Evolutionary conservation across 306 rosid genomes (phyloP).

Genomic region (Citrullus colocynthis): DNA sequence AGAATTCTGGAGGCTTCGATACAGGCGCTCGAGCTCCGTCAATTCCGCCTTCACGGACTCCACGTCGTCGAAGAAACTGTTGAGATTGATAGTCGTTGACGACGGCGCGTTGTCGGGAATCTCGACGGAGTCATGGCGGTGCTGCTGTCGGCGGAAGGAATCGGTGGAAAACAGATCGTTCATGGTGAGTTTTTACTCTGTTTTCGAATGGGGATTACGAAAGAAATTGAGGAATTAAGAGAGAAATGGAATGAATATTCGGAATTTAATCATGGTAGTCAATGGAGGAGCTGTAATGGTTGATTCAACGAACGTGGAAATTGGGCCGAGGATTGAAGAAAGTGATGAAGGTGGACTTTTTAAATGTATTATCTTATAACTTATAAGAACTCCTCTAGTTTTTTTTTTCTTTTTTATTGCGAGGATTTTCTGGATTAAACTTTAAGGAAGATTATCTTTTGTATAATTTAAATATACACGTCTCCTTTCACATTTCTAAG

Average conservation of each 20-base stretch:
- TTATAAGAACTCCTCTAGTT: no score
- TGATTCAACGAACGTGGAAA: background rate
- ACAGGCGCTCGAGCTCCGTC: slow-evolving; percentile 40
- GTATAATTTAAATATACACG: no score
- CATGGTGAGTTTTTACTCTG: slow-evolving; percentile 16
- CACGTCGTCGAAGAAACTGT: slow-evolving; percentile 61
- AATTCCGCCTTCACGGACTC: slow-evolving; percentile 67
- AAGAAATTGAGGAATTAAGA: background rate
- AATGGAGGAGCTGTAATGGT: background rate
- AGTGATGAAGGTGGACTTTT: background rate
- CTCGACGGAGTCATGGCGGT: slow-evolving; percentile 43
- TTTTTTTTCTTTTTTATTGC: background rate
- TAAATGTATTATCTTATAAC: background rate
- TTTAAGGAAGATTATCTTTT: no score
- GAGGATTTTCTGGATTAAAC: no score
- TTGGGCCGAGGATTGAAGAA: background rate
- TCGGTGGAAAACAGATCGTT: slow-evolving; percentile 54
- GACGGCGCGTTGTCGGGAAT: slow-evolving; percentile 10
- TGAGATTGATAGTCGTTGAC: slow-evolving; percentile 33
- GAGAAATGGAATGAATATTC: background rate
- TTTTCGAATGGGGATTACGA: background rate
- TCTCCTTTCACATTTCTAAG: background rate
- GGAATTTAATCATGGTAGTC: background rate
- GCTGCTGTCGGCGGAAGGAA: slow-evolving; percentile 46
- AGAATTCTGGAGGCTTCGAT: slow-evolving; percentile 24